A percentile compares a stretch with the other conserved stretches of the same genome.
phyloP scores from a whole-genome alignment of 768 basidiomycete genomes.

The Trametes punicea region DNA sequence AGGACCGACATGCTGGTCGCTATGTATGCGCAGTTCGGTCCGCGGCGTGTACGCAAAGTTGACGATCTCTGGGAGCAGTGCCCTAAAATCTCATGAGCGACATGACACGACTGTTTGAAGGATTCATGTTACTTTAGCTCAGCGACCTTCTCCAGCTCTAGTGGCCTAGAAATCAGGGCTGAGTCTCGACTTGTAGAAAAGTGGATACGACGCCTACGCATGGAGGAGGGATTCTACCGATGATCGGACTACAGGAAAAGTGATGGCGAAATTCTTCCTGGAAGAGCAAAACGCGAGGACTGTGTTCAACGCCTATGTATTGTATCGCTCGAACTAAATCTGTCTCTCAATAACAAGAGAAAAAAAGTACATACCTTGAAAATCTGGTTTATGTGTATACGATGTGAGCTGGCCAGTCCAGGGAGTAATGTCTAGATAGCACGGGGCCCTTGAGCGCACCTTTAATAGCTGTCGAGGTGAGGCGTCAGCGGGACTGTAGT shows the following conservation, averaged over 20 bases:
- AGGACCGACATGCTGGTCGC: slow-evolving; percentile 28
- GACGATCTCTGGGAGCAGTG: slow-evolving; percentile 77
- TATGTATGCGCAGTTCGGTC: slow-evolving; percentile 56
- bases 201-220: slow-evolving; percentile 49
- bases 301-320: slow-evolving; percentile 73
- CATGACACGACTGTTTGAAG: not conserved
- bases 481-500: not conserved
- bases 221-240: slow-evolving; percentile 83
- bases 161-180: slow-evolving; percentile 47
- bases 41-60: slow-evolving; percentile 78
- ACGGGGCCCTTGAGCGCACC: slow-evolving; percentile 36
- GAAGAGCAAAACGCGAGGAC: slow-evolving; percentile 86
- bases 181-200: too few species aligned
- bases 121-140: slow-evolving; percentile 67
- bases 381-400: slow-evolving; percentile 34
- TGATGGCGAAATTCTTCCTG: slow-evolving; percentile 74
- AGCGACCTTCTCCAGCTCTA: slow-evolving; percentile 74
- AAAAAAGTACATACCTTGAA: slow-evolving; percentile 37
- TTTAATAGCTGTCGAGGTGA: slow-evolving; percentile 47
- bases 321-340: not conserved
- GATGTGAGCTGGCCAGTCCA: not conserved
- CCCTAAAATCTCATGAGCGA: slow-evolving; percentile 38
- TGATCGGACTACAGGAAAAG: slow-evolving; percentile 67
- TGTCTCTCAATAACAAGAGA: not conserved
- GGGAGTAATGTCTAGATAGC: not conserved